Percentiles rank a stretch among this genome's conserved stretches.
Conservation (phyloP, 352 stramenopile species). For the Globisporangium splendens region DNA sequence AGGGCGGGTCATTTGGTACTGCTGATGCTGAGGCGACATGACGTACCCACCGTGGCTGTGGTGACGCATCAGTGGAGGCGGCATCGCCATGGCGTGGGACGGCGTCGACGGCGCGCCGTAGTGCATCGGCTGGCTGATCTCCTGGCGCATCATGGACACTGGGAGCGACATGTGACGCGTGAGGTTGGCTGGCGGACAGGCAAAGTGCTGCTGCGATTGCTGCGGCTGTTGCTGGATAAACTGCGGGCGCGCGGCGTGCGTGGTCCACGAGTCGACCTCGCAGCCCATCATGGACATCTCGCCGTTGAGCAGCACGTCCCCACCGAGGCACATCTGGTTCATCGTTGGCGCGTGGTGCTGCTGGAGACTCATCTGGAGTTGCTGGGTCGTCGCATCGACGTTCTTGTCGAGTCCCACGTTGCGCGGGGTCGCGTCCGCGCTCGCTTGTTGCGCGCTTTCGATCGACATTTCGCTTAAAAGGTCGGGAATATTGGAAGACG, state of each 20-base stretch:
- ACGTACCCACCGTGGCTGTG: constrained; percentile 58
- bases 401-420: constrained; percentile 5
- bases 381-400: constrained; percentile 12
- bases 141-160: constrained; percentile 42
- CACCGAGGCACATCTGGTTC: constrained; percentile 18
- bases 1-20: constrained; percentile 34
- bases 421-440: constrained; percentile 19
- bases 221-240: constrained; percentile 20
- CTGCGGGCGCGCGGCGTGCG: constrained; percentile 28
- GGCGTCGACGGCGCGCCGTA: constrained; percentile 19
- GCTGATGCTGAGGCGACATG: constrained; percentile 32
- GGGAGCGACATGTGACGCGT: constrained; percentile 71
- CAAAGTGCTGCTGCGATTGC: constrained; percentile 28
- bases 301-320: constrained; percentile 58
- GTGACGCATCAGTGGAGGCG: constrained; percentile 55
- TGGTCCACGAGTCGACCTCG: constrained; percentile 54
- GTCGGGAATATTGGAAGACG: background rate
- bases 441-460: constrained; percentile 26
- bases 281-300: constrained; percentile 67
- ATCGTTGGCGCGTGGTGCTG: constrained; percentile 20
- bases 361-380: constrained; percentile 4
- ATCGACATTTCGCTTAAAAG: constrained; percentile 47
- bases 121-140: constrained; percentile 21
- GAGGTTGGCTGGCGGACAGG: constrained; percentile 47
- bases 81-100: constrained; percentile 29